A percentile compares a stretch with the other conserved stretches of the same genome.
These are phyloP conservation scores for Aspergillus texensis DNA, from an alignment of 2,329 filamentous ascomycete genomes.

Conservation along the genomic window DNA sequence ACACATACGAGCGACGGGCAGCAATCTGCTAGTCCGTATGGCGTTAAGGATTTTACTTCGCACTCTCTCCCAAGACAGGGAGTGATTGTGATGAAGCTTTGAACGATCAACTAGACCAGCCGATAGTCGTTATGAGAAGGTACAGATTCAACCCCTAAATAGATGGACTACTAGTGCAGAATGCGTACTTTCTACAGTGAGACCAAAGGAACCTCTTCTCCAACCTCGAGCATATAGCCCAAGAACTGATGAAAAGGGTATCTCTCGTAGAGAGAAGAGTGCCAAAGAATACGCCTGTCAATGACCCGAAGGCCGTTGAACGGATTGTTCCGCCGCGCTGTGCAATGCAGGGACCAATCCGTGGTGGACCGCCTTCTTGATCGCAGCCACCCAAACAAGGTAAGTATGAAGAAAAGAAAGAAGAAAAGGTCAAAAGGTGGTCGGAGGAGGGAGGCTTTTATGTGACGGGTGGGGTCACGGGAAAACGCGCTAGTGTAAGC, in stretches of 20 bases:
- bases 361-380: conserved; percentile 51
- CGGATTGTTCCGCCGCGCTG: conserved; percentile 55
- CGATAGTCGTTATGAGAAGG: too few species aligned
- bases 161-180: too few species aligned
- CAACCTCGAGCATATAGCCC: conserved; percentile 34
- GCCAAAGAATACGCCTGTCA: conserved; percentile 55
- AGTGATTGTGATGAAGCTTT: too few species aligned
- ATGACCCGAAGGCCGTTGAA: conserved; percentile 54
- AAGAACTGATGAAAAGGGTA: conserved; percentile 37
- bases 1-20: too few species aligned
- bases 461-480: conserved; percentile 11
- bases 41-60: too few species aligned
- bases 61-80: too few species aligned
- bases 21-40: too few species aligned
- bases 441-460: conserved; percentile 29
- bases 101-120: too few species aligned
- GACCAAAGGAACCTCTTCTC: conserved; percentile 29
- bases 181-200: background rate
- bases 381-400: conserved; percentile 53
- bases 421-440: conserved; percentile 33
- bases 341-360: conserved; percentile 60
- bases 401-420: conserved; percentile 55
- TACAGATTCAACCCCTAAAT: too few species aligned
- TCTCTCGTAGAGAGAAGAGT: conserved; percentile 11
- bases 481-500: conserved; percentile 23